Base-by-base conservation (phyloP, 2,329 filamentous ascomycete genomes). In the Aspergillus melleus region DNA sequence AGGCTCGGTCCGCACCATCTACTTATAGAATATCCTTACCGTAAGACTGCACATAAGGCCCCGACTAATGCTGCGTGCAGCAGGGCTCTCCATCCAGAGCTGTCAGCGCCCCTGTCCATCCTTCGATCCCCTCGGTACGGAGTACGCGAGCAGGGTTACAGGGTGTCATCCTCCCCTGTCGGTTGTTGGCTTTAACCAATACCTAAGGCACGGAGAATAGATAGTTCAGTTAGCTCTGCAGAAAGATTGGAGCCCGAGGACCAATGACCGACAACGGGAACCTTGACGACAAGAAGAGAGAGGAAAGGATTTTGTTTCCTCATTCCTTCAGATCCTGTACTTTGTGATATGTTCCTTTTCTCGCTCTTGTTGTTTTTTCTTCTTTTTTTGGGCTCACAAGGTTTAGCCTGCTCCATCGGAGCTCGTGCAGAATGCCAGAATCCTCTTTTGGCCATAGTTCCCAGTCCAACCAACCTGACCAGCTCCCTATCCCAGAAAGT, bases 401-500 rank as follows among this genome's bases (percentile, higher is more conserved):
- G 32, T n/a, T 36, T 46, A 49, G 14, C 36, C 47, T 55, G 26
- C 26, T 29, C 26, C 20, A 50, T 47, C 26, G 9, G n/a, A 19
- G 54, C 54, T 55, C 54, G 54, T 49, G 53, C 53, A 55, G 53
- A 55, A 55, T 55, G 36, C 36, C 36, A 42, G 32, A 42, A n/a
- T n/a, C 16, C 36, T 42, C 16, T n/a, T 42, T 3, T 39, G 36
- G 6, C 5, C 16, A 16, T 42, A 42, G 14, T 42, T n/a, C 36
- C 14, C 26, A 10, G 26, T 29, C 26, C 26, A 29, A 29, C 32
- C 14, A 36, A 36, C 11, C 32, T 36, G 32, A 16, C 36, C 36
- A 42, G n/a, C 36, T 42, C 36, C 36, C 36, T 42, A 42, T 42
- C 36, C 36, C 16, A 42, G 32, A 6, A 24, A 42, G 54, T 50